These are phyloP conservation scores for Botrytis fragariae DNA, from an alignment of 2,329 filamentous ascomycete genomes.

Conservation along the genomic window DNA sequence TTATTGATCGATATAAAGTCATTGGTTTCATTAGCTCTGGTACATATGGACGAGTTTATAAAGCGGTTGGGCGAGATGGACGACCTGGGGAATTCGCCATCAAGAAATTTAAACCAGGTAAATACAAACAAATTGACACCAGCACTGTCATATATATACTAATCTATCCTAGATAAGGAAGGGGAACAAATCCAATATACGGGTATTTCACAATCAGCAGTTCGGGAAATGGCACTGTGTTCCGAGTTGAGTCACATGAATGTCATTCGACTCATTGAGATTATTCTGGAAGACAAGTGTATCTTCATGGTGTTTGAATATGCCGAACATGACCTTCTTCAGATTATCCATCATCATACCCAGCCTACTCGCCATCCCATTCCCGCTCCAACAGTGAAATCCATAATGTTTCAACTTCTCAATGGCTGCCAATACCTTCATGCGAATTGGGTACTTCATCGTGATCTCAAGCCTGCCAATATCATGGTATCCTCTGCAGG, in stretches of 20 bases:
- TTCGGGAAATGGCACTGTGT: conserved; percentile 96
- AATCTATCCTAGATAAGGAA: conserved; percentile 69
- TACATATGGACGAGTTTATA: conserved; percentile 97
- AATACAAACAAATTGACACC: background rate
- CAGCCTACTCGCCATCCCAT: conserved; percentile 86
- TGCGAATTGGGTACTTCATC: conserved; percentile 94
- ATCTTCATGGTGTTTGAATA: conserved; percentile 99
- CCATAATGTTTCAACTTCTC: conserved; percentile 91
- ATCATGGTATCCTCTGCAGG: conserved; percentile 95
- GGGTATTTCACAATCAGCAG: conserved; percentile 93
- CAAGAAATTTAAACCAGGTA: conserved; percentile 70
- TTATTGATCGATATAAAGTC: conserved; percentile 91
- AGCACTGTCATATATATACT: background rate
- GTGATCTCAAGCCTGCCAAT: conserved; percentile 95
- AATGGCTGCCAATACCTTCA: conserved; percentile 95
- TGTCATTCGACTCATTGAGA: conserved; percentile 87
- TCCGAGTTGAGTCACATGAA: conserved; percentile 87
- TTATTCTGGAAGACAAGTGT: conserved; percentile 96
- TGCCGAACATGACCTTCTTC: conserved; percentile 92
- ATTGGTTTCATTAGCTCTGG: conserved; percentile 98
- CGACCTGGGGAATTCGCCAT: conserved; percentile 87
- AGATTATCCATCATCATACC: conserved; percentile 96
- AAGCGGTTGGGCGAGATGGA: conserved; percentile 75
- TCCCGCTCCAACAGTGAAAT: conserved; percentile 83
- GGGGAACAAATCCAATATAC: conserved; percentile 93